These are phyloP conservation scores for Pleurostoma richardsiae DNA, from an alignment of 2,329 filamentous ascomycete genomes.

Conservation along the genomic window DNA sequence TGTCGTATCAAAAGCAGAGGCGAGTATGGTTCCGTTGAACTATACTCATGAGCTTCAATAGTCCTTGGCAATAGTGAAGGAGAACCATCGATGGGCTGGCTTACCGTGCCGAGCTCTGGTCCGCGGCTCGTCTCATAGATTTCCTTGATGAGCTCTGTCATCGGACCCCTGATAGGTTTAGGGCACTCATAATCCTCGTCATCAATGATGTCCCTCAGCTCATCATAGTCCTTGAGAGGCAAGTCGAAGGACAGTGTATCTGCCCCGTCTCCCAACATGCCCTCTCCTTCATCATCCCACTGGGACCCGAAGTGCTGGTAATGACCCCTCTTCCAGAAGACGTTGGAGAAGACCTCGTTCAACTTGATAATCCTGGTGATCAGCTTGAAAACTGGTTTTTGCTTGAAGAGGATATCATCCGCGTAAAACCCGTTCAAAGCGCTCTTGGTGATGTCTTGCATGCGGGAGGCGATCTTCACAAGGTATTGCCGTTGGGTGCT, in stretches of 20 bases:
- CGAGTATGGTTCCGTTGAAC: slow-evolving; percentile 34
- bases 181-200: slow-evolving; percentile 12
- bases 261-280: neutral
- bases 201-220: slow-evolving; percentile 20
- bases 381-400: slow-evolving; percentile 20
- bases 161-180: slow-evolving; percentile 15
- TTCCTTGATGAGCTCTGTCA: slow-evolving; percentile 37
- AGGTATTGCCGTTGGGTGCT: slow-evolving; percentile 28
- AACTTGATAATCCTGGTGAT: slow-evolving; percentile 30
- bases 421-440: slow-evolving; percentile 30
- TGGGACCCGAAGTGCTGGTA: slow-evolving; percentile 11
- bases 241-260: too few relatives aligned
- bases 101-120: slow-evolving; percentile 49
- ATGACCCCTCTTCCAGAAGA: slow-evolving; percentile 22
- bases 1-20: slow-evolving; percentile 45
- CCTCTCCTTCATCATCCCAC: neutral
- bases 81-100: slow-evolving; percentile 10
- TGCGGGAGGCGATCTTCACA: slow-evolving; percentile 22
- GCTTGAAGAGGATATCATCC: slow-evolving; percentile 20
- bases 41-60: slow-evolving; percentile 24
- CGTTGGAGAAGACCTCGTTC: slow-evolving; percentile 26
- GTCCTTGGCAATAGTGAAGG: neutral
- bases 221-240: slow-evolving; percentile 3
- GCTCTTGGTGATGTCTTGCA: slow-evolving; percentile 17
- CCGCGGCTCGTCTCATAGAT: slow-evolving; percentile 41